These are phyloP conservation scores for Phytophthora pinifolia DNA, from an alignment of 352 stramenopile species.

Conservation along the genomic window DNA sequence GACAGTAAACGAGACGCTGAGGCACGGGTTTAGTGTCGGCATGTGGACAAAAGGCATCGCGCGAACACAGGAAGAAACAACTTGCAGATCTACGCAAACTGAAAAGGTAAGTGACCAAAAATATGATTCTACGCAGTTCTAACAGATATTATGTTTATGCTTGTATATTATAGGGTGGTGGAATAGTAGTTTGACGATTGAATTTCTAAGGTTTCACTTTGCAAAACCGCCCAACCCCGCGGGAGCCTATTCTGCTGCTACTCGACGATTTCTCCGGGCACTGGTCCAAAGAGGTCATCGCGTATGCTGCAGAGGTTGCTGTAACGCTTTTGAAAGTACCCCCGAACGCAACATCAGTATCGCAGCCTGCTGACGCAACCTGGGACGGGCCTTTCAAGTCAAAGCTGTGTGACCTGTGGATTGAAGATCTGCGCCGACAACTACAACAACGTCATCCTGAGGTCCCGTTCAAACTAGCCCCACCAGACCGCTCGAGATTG, in stretches of 20 bases:
- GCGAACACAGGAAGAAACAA: background rate
- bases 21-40: background rate
- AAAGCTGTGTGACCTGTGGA: background rate
- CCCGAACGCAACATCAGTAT: background rate
- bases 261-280: constrained; percentile 4
- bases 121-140: background rate
- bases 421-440: background rate
- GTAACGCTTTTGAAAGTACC: constrained; percentile 4
- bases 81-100: background rate
- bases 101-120: background rate
- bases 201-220: background rate
- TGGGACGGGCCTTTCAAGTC: background rate
- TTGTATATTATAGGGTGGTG: background rate
- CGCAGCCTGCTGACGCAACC: background rate
- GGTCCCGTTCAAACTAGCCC: background rate
- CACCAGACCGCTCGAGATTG: background rate
- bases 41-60: no score
- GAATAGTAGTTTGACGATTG: background rate
- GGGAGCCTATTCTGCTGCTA: background rate
- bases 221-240: background rate
- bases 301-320: background rate
- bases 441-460: background rate
- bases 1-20: background rate
- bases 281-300: constrained; percentile 1
- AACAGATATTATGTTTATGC: no score